Base-by-base conservation (phyloP, 2,329 filamentous ascomycete species). In the Septoria linicola region DNA sequence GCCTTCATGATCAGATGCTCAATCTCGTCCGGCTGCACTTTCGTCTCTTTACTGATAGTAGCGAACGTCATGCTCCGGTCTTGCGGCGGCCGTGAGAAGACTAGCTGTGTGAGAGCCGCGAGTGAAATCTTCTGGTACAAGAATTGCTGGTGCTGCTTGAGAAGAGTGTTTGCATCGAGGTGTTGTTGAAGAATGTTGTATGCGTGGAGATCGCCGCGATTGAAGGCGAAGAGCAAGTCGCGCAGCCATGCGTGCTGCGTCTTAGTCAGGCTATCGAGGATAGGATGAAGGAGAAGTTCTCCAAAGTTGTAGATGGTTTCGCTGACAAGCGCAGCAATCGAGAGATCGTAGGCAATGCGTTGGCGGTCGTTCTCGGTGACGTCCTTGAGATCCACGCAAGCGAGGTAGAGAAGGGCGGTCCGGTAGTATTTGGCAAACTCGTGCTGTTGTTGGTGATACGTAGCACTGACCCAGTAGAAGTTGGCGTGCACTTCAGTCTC, bases 1-100 rank as follows among this genome's bases (percentile, higher is more conserved):
- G 93, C 93, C 79, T 96, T 97, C 93, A 99, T 99, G 65, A 99
- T 88, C 59, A 99, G 76, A 70, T 97, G 92, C 78, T 99, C 93
- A 62, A 99, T 97, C 75, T 97, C 89, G 65, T 93, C 84, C 2
- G 84, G 82, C 62, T 84, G 81, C 44, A 99, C 91, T 73, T 96
- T 95, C 3, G 93, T 99, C 76, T 97, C 92, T 61, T 87, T 80
- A 4, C 88, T 82, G 66, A 99, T 96, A 42, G 89, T 88, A 45
- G 78, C 75, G 73, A 99, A 99, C 3, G 87, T 87, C 86, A 99
- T 93, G 64, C 89, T 86, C 58, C 93, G 88, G 76, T 97, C 89
- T 69, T 99, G 93, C 23, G 93, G 92, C 41, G 93, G 90, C 40
- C 93, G 87, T 49, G 89, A 88, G 80, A 99, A 99, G 53, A 99